Base-by-base conservation (phyloP, 73 alveolate genomes). In the Blepharisma japonicum region DNA sequence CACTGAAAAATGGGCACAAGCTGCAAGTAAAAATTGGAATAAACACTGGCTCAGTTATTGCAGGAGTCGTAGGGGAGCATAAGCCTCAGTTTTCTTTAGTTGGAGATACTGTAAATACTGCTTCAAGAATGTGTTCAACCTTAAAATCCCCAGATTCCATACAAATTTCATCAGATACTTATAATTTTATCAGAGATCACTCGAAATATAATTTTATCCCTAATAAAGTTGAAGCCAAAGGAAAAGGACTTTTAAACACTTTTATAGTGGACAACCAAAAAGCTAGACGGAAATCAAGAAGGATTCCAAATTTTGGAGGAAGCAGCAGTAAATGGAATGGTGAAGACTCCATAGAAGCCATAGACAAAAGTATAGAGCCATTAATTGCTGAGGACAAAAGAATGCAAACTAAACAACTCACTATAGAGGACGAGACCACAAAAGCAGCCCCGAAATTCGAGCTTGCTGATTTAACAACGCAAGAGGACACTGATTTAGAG, bases 41-140 rank as follows among this genome's bases (percentile, higher is more conserved):
- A 66, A 97, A 97, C 78, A 86, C 96, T 55, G 99, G 99, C 20
- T 83, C 94, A 68, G 99, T 96, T 14, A 91, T 95, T 42, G 96
- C 99, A 6, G 99, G 99, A 9, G 99, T 96, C 46, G 97, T 98
- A 7, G 99, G 99, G 7, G 93, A 89, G 48, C 98, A 95, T 81
- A 90, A 94, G 68, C 99, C 99, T 0, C 96, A 97, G 82, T 98
- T 96, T 89, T 90, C 98, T 23, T 86, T 98, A 47, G 94, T 98
- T 25, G 99, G 99, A 23, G 99, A 96, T 86, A 95, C 99, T 20
- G 99, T 97, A 25, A 96, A 97, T 89, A 97, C 98, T 48, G 97
- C 99, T 23, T 88, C 97, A 50, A 92, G 99, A 83, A 97, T 96
- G 93, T 70, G 80, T 5, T 45, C 68, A 1, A 70, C 56, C 11